A percentile compares a stretch with the other conserved stretches of the same genome.
These are phyloP conservation scores for Filobasidium uniguttulatum DNA, from an alignment of 1,284 basidiomycete genomes.

Conservation along the genomic window DNA sequence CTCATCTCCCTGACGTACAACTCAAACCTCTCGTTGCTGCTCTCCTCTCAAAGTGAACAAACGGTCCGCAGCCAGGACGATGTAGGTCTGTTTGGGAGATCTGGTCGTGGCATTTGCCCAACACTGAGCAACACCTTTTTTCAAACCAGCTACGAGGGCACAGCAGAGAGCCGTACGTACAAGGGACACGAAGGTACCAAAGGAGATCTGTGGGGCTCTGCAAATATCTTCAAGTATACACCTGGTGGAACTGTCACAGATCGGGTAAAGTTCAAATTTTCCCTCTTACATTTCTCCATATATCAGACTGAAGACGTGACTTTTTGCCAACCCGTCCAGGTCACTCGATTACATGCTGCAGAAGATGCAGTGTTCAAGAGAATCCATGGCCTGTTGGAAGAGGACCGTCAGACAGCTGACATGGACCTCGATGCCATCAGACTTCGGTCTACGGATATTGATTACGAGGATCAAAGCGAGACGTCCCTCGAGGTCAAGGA, in stretches of 20 bases:
- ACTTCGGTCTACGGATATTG: neutral
- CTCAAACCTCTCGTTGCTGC: neutral
- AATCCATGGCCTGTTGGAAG: neutral
- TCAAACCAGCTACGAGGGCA: slow-evolving; percentile 27
- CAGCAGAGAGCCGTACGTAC: slow-evolving; percentile 30
- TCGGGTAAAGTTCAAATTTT: slow-evolving; percentile 2
- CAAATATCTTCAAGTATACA: slow-evolving; percentile 34
- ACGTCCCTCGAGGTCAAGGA: neutral
- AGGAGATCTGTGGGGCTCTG: slow-evolving; percentile 33
- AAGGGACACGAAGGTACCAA: slow-evolving; percentile 27
- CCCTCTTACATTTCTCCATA: neutral
- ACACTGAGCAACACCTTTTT: neutral
- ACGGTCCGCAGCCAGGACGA: slow-evolving; percentile 17
- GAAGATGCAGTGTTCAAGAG: neutral
- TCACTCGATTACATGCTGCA: neutral
- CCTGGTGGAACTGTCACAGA: slow-evolving; percentile 21
- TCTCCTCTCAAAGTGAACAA: too few species aligned
- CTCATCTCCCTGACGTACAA: too few species aligned
- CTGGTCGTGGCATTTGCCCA: neutral
- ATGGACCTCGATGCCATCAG: neutral
- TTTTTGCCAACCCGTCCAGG: neutral
- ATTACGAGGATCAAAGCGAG: neutral
- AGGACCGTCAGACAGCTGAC: neutral
- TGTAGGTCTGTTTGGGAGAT: slow-evolving; percentile 11
- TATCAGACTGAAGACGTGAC: too few species aligned